Base-by-base conservation (phyloP, 2,329 filamentous ascomycete species). In the Trichoderma polysporum region DNA sequence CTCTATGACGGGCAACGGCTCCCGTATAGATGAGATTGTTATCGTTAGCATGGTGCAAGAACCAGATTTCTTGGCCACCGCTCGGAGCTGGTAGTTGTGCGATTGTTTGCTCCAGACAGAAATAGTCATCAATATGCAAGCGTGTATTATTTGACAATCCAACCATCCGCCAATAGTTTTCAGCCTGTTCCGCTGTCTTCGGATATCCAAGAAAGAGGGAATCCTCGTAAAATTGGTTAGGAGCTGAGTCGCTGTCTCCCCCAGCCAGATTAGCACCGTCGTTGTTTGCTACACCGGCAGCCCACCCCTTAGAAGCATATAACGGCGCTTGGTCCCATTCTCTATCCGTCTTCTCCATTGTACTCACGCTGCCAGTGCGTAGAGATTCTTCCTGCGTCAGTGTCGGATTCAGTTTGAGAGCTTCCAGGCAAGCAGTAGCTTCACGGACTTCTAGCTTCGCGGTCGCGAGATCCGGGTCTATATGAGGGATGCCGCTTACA, bases 11-110 rank as follows among this genome's bases (percentile, higher is more conserved):
- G 15, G 76, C 71, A 29, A 71, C 73, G 71, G 78, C 80, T 66
- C 76, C 79, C 7, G 77, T 75, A 19, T 80, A 71, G 59, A 80
- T 68, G 33, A 71, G 71, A 2, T 69, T 60, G 12, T 73, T 74
- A 15, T 78, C 70, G 3, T 71, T 69, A 17, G 71, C 72, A 57
- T 72, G 68, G 25, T 72, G 72, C 13, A 79, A 68, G 9, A 77
- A 72, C 74, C 75, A 80, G 68, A 7, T 3, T 35, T 15, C 17
- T 8, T 33, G 25, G 15, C 3, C 13, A 17, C n/a, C n/a, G 9
- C 6, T 22, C 9, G n/a, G n/a, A 10, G 8, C 0, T 45, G 12
- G 8, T 3, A 4, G 0, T 2, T 9, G 19, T 19, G n/a, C 8
- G 8, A 10, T 3, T 22, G 9, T 4, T 22, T 22, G 19, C 41